Percentiles rank a stretch among this genome's conserved stretches.
Evolutionary conservation across 2,329 filamentous ascomycete genomes (phyloP).

Genomic region (Cytospora schulzeri): DNA sequence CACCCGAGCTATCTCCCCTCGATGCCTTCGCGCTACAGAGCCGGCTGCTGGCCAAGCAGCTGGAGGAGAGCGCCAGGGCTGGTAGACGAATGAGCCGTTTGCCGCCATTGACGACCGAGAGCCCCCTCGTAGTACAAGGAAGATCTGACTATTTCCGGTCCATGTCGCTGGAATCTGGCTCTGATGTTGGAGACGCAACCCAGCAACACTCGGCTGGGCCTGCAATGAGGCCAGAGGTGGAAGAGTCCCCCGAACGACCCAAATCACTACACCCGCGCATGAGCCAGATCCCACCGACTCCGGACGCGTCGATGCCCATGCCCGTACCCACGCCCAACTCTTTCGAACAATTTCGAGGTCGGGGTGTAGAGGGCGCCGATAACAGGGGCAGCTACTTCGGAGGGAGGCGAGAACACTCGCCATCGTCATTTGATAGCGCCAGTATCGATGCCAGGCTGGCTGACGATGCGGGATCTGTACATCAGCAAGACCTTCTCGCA

Average conservation of each 20-base stretch:
- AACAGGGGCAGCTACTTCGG: conserved; percentile 51
- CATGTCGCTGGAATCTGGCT: conserved; percentile 63
- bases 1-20: conserved; percentile 88
- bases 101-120: conserved; percentile 79
- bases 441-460: conserved; percentile 25
- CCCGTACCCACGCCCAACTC: conserved; percentile 47
- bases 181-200: conserved; percentile 47
- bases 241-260: conserved; percentile 62
- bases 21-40: conserved; percentile 95
- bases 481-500: conserved; percentile 39
- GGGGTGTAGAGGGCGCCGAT: conserved; percentile 42
- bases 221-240: conserved; percentile 57
- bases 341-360: conserved; percentile 44
- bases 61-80: conserved; percentile 75
- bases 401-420: conserved; percentile 60
- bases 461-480: conserved; percentile 29
- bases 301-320: conserved; percentile 50
- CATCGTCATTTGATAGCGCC: conserved; percentile 50
- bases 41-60: conserved; percentile 80
- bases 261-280: conserved; percentile 75
- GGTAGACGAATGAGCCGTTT: conserved; percentile 83
- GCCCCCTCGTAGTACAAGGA: conserved; percentile 73
- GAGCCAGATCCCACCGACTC: conserved; percentile 61
- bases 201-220: conserved; percentile 45
- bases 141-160: conserved; percentile 82